Base-by-base conservation (phyloP, 2,329 filamentous ascomycete genomes). In the Sporothrix pallida region DNA sequence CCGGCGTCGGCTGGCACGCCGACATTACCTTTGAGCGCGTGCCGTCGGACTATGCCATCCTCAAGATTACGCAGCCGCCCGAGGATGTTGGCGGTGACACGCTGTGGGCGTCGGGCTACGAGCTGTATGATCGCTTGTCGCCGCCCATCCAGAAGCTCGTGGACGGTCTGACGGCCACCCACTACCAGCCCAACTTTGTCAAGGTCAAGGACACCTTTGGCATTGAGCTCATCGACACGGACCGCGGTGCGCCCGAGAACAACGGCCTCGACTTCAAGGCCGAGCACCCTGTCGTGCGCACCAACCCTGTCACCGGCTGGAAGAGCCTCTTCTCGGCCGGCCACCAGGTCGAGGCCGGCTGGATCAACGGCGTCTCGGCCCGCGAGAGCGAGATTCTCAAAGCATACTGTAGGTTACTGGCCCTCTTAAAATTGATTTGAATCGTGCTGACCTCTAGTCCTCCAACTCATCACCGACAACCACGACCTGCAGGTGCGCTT, bases 51-150 rank as follows among this genome's bases (percentile, higher is more conserved):
- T 86, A 86, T 75, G 82, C 84, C 7, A 81, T 85, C 31, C 78
- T 86, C 31, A 81, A 84, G 54, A 79, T 86, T 71, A 81, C 82
- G 0, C 78, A 84, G 77, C 80, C 83, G 13, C 84, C 84, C 0
- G 78, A 78, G 68, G 80, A 81, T n/a, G 82, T 80, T 17, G 84
- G 84, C 63, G 83, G 84, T 79, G 83, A 85, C 72, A 85, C 90
- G 0, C 84, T 92, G 12, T 92, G 89, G 89, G 90, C 90, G 0
- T 90, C 88, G 0, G 89, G 89, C 0, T 92, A 91, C 78, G 89
- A 92, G 76, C 80, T 91, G 17, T 92, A 83, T 74, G 83, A 84
- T 77, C 82, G 82, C n/a, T 74, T 80, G 50, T 79, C 77, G 63
- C 75, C 75, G 20, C 72, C 76, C 3, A 42, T 78, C 37, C 77